These are phyloP conservation scores for Ceriops decandra DNA, from an alignment of 345 rosid species.

Conservation along the genomic window DNA sequence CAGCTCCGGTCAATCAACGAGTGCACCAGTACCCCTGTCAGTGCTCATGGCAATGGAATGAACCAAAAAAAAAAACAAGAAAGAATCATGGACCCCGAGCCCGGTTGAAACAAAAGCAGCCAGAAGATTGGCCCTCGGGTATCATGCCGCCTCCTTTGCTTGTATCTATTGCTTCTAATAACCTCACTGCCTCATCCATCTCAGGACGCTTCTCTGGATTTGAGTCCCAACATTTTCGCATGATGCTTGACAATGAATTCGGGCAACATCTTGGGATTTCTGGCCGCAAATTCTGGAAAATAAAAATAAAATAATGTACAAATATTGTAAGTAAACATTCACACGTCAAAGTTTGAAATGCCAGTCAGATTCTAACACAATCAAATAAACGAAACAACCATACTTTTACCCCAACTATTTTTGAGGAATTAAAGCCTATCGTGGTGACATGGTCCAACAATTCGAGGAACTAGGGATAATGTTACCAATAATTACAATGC, in stretches of 20 bases:
- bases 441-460: not conserved
- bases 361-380: not conserved
- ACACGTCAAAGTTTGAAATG: not conserved
- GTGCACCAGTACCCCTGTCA: not conserved
- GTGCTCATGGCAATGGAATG: not conserved
- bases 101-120: slow-evolving; percentile 26
- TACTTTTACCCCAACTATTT: not conserved
- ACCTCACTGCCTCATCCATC: slow-evolving; percentile 30
- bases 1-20: slow-evolving; percentile 1
- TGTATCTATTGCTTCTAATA: slow-evolving; percentile 33
- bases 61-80: too few relatives aligned
- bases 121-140: slow-evolving; percentile 32
- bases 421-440: not conserved
- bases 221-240: slow-evolving; percentile 33
- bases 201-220: slow-evolving; percentile 34
- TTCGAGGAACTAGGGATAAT: too few relatives aligned
- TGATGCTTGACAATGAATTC: slow-evolving; percentile 21
- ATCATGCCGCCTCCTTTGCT: slow-evolving; percentile 38
- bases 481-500: too few relatives aligned
- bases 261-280: slow-evolving; percentile 36
- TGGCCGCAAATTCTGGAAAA: slow-evolving; percentile 25
- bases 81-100: slow-evolving; percentile 27
- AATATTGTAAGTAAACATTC: not conserved
- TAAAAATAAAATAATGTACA: not conserved
- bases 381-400: not conserved